Base-by-base conservation (phyloP, 257 asterid genomes). In the Cynanchum wilfordii region DNA sequence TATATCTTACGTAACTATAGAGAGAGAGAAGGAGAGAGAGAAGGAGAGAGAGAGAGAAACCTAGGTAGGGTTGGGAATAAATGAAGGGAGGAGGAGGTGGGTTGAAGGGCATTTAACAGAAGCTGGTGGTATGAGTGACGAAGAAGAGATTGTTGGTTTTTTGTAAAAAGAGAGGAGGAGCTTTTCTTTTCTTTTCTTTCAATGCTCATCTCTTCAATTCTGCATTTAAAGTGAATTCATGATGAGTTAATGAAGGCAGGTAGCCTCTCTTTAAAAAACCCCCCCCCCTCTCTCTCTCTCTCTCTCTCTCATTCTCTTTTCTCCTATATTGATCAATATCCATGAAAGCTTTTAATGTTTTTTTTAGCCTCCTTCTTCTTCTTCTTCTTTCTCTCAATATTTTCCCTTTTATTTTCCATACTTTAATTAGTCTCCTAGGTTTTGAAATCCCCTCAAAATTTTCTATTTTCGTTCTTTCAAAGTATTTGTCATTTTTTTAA, bases 221-320 rank as follows among this genome's bases (percentile, higher is more conserved):
- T 82, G 83, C 85, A 82, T 82, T 84, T 57, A 79, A 42, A 73
- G 47, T 65, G 77, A 75, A 77, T 77, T 80, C 73, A 81, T 76
- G 75, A 57, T 38, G 65, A 82, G 50, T 84, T 79, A 82, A 78
- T 84, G 85, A 71, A 70, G 81, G 79, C 83, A 80, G 86, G 83
- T 80, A 65, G 30, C 76, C 81, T 63, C 42, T 64, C 77, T 68
- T 47, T 69, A 63, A 58, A 30, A 10, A 19, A 65, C 49, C 73
- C 22, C 50, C 9, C 2, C 20, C 1, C 36, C 25, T 10, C 60
- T 10, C 66, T 13, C n/a, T 50, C 15, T 50, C n/a, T 13, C 5
- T 30, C 2, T 30, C 2, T 30, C 2, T 30, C 2, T 30, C 25
- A 17, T 63, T 13, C 57, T 52, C 20, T 44, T 17, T 5, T 19